phyloP scores from a whole-genome alignment of 345 rosid genomes.

The Zanthoxylum bungeanum region DNA sequence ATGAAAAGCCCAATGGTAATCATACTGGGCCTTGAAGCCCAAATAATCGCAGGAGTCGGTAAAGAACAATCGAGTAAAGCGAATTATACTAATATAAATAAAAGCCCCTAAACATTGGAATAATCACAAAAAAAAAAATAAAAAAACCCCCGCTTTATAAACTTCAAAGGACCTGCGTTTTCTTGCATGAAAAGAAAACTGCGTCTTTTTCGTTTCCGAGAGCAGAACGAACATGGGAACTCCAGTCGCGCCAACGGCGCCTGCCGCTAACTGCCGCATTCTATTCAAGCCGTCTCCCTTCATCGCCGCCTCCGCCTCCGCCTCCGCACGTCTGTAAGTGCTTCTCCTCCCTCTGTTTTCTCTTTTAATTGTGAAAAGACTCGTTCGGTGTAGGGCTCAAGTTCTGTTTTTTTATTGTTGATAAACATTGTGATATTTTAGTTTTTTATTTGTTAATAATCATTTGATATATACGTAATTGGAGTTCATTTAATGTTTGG shows the following conservation, averaged over 20 bases:
- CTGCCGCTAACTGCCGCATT: slow-evolving; percentile 4
- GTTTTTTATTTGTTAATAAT: neutral
- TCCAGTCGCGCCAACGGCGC: neutral
- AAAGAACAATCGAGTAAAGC: neutral
- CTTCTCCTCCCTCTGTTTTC: neutral
- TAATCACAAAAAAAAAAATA: too few species aligned
- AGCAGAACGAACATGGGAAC: neutral
- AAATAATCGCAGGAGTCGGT: neutral
- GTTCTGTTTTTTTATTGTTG: neutral
- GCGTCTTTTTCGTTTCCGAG: neutral
- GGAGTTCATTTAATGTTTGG: neutral
- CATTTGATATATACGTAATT: neutral
- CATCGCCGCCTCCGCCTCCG: neutral
- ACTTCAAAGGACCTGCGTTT: neutral
- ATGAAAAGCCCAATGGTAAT: too few species aligned
- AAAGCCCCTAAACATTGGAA: neutral
- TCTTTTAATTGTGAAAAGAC: neutral
- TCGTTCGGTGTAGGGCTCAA: neutral
- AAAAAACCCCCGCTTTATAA: neutral
- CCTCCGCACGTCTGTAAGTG: slow-evolving; percentile 7
- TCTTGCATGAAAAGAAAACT: slow-evolving; percentile 13
- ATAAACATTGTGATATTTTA: neutral
- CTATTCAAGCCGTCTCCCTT: neutral
- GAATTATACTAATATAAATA: neutral
- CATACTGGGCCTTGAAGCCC: neutral